A percentile compares a stretch with the other conserved stretches of the same genome.
Conservation (phyloP, 805 yeast genomes). For the Barnettozyma pratensis region DNA sequence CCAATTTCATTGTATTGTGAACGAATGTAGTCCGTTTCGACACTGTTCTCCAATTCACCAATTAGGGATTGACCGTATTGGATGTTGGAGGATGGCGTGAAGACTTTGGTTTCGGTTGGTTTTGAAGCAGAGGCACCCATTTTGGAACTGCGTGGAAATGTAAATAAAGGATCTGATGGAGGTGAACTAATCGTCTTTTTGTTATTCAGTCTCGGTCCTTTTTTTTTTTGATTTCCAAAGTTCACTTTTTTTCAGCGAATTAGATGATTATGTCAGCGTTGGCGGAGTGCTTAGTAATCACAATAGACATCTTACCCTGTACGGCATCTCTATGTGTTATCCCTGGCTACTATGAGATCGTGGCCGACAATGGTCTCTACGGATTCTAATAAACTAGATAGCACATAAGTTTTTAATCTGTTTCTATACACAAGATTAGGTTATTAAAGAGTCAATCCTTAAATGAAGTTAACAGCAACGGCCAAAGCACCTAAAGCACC, state of each 20-base stretch:
- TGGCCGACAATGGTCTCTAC: no score
- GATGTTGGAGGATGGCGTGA: constrained; percentile 61
- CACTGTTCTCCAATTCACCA: constrained; percentile 54
- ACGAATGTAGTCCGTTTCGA: constrained; percentile 67
- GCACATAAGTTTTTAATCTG: not conserved
- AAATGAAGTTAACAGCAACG: constrained; percentile 18
- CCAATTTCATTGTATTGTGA: constrained; percentile 62
- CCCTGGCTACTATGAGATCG: no score
- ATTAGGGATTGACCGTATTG: constrained; percentile 62
- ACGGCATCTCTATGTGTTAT: no score
- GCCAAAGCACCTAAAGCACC: constrained; percentile 22
- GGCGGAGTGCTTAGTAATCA: no score
- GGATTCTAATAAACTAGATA: no score
- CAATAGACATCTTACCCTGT: no score
- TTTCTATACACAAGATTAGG: not conserved
- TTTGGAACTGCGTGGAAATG: no score
- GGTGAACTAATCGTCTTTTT: not conserved
- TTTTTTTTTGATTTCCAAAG: not conserved
- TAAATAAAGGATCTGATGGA: no score
- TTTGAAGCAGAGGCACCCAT: constrained; percentile 62
- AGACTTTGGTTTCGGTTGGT: constrained; percentile 57
- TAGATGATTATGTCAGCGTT: no score
- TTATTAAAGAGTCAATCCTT: no score
- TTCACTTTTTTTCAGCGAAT: no score
- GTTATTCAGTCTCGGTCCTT: constrained; percentile 1